These are phyloP conservation scores for Neonectria ditissima DNA, from an alignment of 2,329 filamentous ascomycete genomes.

Conservation along the genomic window DNA sequence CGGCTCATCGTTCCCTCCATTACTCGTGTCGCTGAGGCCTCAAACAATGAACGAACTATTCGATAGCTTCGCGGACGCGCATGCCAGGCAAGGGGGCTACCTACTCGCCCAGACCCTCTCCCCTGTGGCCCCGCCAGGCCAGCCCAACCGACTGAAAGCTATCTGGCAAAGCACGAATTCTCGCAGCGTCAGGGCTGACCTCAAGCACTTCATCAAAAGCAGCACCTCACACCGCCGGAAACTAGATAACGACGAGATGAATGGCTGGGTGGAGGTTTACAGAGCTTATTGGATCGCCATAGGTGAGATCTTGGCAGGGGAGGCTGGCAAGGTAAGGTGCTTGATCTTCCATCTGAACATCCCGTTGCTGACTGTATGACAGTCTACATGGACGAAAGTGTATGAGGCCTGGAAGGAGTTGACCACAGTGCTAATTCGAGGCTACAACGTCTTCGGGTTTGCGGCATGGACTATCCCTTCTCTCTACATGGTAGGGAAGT, in stretches of 20 bases:
- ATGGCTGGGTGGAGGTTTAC: conserved; percentile 90
- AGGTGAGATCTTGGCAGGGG: conserved; percentile 74
- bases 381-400: conserved; percentile 80
- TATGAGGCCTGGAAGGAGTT: conserved; percentile 93
- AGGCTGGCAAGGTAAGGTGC: conserved; percentile 52
- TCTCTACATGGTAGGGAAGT: conserved; percentile 88
- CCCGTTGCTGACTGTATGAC: conserved; percentile 28
- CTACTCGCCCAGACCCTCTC: conserved; percentile 79
- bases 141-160: conserved; percentile 74
- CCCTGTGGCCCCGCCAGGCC: conserved; percentile 72
- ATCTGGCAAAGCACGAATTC: conserved; percentile 79
- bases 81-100: conserved; percentile 74
- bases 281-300: conserved; percentile 85
- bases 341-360: background rate
- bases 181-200: conserved; percentile 73
- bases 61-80: conserved; percentile 77
- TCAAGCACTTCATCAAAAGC: conserved; percentile 78
- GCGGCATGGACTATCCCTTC: conserved; percentile 94
- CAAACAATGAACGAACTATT: conserved; percentile 78
- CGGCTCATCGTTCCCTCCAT: background rate
- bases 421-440: conserved; percentile 79
- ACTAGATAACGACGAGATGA: conserved; percentile 74
- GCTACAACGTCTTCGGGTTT: conserved; percentile 81
- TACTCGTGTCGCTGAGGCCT: conserved; percentile 12
- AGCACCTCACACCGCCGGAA: conserved; percentile 65